Conservation (phyloP, 2,329 filamentous ascomycete species). For the Ascochyta viciae-villosae region DNA sequence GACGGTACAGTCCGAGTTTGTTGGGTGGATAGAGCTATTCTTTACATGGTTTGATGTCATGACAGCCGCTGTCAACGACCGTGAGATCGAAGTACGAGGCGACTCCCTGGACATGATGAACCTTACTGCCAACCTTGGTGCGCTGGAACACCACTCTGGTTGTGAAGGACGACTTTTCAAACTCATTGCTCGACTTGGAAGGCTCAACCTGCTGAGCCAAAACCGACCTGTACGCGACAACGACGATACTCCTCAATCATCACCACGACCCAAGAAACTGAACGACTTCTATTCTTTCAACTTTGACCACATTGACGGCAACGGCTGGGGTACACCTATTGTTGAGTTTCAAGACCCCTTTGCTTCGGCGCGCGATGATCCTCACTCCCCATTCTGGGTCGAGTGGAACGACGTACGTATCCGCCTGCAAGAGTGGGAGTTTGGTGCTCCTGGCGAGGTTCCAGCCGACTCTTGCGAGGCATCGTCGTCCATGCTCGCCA, state of each 20-base stretch:
- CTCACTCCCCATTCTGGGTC: conserved; percentile 72
- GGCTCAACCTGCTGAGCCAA: conserved; percentile 84
- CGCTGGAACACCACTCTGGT: conserved; percentile 83
- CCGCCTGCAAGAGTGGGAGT: conserved; percentile 81
- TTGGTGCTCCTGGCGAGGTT: conserved; percentile 52
- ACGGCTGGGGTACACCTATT: conserved; percentile 69
- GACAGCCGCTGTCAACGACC: conserved; percentile 88
- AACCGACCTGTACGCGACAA: conserved; percentile 57
- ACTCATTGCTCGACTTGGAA: conserved; percentile 81
- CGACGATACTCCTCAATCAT: conserved; percentile 43
- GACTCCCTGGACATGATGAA: conserved; percentile 69
- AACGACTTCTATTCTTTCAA: conserved; percentile 62
- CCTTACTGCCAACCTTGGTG: conserved; percentile 71
- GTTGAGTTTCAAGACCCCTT: conserved; percentile 52
- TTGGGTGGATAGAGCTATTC: conserved; percentile 88
- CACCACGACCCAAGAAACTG: conserved; percentile 42
- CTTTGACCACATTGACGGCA: conserved; percentile 69
- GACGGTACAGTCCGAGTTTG: conserved; percentile 67
- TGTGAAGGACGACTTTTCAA: conserved; percentile 89
- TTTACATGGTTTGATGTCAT: conserved; percentile 97
- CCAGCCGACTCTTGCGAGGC: conserved; percentile 35
- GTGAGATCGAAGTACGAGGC: conserved; percentile 79
- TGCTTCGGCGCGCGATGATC: conserved; percentile 60
- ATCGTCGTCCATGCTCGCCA: conserved; percentile 31
- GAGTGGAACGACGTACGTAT: conserved; percentile 85